Conservation (phyloP, 257 asterid species). For the Lantana camara region DNA sequence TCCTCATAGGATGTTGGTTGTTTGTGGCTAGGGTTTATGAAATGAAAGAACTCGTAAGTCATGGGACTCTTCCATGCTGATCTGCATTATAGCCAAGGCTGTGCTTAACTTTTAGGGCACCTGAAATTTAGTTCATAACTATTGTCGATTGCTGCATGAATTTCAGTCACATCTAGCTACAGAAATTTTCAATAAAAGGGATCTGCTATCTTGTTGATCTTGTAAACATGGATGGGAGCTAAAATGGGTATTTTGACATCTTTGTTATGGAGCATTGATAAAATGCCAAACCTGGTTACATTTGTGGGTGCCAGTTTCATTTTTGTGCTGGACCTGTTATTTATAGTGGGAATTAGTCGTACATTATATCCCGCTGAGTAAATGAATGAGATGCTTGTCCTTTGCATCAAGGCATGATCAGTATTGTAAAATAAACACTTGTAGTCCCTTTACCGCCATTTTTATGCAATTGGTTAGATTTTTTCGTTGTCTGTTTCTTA, state of each 20-base stretch:
- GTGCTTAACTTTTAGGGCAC: background rate
- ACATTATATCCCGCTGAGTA: background rate
- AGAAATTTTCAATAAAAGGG: background rate
- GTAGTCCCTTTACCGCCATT: conserved; percentile 5
- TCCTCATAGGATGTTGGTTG: background rate
- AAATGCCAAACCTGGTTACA: conserved; percentile 17
- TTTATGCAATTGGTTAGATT: background rate
- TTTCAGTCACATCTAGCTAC: background rate
- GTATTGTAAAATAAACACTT: background rate
- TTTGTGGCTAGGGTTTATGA: conserved; percentile 4
- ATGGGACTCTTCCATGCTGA: background rate
- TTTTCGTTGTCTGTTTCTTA: background rate
- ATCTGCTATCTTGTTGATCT: conserved; percentile 23
- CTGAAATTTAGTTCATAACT: background rate
- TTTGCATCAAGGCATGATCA: background rate
- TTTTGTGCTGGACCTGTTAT: background rate
- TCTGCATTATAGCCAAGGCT: background rate
- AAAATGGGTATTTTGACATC: background rate
- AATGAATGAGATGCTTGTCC: background rate
- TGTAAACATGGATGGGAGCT: conserved; percentile 3
- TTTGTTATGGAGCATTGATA: background rate
- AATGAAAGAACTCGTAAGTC: background rate
- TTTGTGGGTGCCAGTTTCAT: background rate
- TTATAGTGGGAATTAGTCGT: conserved; percentile 1
- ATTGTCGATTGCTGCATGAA: background rate